Evolutionary conservation across 306 rosid species (phyloP).

Genomic region (Quillaja saponaria): DNA sequence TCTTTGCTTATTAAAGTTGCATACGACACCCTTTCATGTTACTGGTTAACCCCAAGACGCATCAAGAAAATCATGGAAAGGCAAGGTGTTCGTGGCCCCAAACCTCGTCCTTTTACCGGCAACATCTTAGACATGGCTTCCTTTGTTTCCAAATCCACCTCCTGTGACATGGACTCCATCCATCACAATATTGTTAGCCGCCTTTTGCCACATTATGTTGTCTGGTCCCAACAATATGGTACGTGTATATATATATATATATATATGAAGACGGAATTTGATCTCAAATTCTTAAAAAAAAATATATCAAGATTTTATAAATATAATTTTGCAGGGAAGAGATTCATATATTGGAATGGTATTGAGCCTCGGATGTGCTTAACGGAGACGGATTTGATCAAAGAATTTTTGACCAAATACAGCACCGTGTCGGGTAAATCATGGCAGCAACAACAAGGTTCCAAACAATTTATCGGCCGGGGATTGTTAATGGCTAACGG

Average conservation of each 20-base stretch:
- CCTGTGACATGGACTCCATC: conserved; percentile 69
- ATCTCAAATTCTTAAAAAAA: not conserved
- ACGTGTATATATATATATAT: not conserved
- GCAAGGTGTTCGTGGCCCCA: conserved; percentile 91
- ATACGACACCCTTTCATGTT: conserved; percentile 55
- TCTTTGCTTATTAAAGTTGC: conserved; percentile 45
- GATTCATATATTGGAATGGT: conserved; percentile 67
- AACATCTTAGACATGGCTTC: conserved; percentile 73
- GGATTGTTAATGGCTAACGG: conserved; percentile 78
- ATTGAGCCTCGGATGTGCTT: conserved; percentile 61
- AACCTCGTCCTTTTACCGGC: conserved; percentile 64
- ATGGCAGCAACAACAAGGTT: conserved; percentile 66
- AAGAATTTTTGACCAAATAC: conserved; percentile 51
- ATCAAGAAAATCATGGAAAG: conserved; percentile 70
- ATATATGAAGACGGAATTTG: no score
- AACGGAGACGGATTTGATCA: conserved; percentile 62
- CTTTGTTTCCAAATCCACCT: conserved; percentile 60
- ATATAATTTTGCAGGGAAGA: conserved; percentile 43
- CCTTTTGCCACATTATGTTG: conserved; percentile 73
- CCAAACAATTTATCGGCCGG: conserved; percentile 59
- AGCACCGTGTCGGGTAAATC: conserved; percentile 57
- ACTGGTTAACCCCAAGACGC: conserved; percentile 68
- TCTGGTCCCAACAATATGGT: conserved; percentile 82
- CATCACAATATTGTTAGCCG: conserved; percentile 83
- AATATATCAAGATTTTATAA: not conserved